Conservation (phyloP, 306 rosid genomes). For the Canavalia gladiata region DNA sequence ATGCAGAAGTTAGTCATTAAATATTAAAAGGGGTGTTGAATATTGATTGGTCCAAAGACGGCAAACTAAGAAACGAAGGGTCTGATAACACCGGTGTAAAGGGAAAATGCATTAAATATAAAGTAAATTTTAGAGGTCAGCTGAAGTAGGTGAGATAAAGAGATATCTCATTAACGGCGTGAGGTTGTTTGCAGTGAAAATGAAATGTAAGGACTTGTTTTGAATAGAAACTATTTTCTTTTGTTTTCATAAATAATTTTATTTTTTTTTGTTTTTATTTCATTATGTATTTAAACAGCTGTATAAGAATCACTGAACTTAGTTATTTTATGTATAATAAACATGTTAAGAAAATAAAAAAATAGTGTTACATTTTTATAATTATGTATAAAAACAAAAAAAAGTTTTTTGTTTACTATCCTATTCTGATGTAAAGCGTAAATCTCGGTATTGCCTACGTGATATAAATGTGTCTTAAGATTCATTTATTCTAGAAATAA, state of each 20-base stretch:
- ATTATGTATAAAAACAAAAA: not conserved
- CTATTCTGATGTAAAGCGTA: not conserved
- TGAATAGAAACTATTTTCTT: not conserved
- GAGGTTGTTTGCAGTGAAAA: not conserved
- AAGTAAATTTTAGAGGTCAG: slow-evolving; percentile 10
- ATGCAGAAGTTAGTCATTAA: slow-evolving; percentile 10
- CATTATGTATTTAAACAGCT: not conserved
- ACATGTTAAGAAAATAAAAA: not conserved
- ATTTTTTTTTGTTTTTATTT: not conserved
- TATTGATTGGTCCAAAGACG: slow-evolving; percentile 14
- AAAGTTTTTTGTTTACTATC: too few relatives aligned
- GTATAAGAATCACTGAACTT: not conserved
- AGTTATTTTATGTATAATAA: not conserved
- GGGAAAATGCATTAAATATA: slow-evolving; percentile 4
- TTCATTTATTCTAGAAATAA: too few relatives aligned
- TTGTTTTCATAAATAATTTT: not conserved
- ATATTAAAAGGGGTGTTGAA: not conserved
- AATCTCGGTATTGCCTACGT: not conserved
- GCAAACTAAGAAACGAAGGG: not conserved
- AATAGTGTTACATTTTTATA: not conserved
- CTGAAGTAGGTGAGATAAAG: not conserved
- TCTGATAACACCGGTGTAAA: not conserved
- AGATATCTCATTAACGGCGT: not conserved
- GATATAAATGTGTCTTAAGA: too few relatives aligned
- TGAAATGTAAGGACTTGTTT: not conserved